Percentiles rank a stretch among this genome's conserved stretches.
phyloP scores from a whole-genome alignment of 768 basidiomycete species.

The Boletellus ananas region DNA sequence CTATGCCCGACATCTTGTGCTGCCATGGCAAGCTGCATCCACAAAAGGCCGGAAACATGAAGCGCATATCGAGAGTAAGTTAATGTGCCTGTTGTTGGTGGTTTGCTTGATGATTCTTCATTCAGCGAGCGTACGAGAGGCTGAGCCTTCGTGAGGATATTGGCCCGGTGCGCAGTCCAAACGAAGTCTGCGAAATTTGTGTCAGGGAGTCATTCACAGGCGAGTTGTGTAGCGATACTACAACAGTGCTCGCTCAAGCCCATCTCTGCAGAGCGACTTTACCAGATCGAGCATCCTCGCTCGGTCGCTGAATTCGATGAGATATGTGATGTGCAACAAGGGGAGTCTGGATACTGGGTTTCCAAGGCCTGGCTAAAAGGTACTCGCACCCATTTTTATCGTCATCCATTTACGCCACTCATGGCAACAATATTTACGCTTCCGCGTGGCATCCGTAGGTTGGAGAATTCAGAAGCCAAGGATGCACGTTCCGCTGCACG shows the following conservation, averaged over 20 bases:
- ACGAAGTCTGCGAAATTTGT: constrained; percentile 61
- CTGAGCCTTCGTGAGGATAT: constrained; percentile 41
- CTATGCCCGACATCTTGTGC: constrained; percentile 54
- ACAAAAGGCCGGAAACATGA: constrained; percentile 56
- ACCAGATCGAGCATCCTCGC: constrained; percentile 63
- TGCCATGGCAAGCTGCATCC: constrained; percentile 62
- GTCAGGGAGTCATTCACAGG: constrained; percentile 56
- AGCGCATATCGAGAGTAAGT: constrained; percentile 57
- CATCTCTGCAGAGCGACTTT: constrained; percentile 53
- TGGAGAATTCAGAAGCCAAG: constrained; percentile 71
- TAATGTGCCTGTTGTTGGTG: background rate
- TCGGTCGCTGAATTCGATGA: constrained; percentile 58
- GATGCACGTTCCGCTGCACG: constrained; percentile 59
- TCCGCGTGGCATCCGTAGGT: constrained; percentile 41
- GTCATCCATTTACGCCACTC: constrained; percentile 10
- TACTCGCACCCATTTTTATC: constrained; percentile 21
- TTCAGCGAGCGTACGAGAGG: constrained; percentile 24
- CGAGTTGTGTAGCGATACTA: constrained; percentile 21
- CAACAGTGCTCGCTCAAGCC: background rate
- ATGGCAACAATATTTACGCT: constrained; percentile 4
- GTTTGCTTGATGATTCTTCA: background rate
- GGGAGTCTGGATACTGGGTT: constrained; percentile 58
- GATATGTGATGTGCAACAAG: constrained; percentile 40
- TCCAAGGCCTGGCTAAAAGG: constrained; percentile 81
- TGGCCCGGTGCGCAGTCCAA: constrained; percentile 42